Evolutionary conservation across 345 rosid species (phyloP), one percentile per base, ranked within the genome.

Genomic region (Turritis glabra): DNA sequence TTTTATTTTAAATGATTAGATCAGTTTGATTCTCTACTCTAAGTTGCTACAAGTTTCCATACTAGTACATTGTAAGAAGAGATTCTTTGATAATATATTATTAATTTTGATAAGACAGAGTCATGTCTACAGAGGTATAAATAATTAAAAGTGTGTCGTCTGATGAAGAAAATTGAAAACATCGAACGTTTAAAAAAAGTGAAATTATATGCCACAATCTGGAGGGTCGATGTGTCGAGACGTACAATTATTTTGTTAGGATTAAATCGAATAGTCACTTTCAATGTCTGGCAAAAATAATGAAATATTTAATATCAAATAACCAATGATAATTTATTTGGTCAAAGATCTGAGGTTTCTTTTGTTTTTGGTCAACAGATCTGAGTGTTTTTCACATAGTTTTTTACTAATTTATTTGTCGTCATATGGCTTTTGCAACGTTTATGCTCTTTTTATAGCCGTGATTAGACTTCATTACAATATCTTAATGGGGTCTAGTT

Each of bases 11-110:
- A 44, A 53, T 69, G 41, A 40, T 63, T 77, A 77, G 67, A 67
- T 72, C 67, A 79, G 65, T 73, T 67, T 74, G 71, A 68, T 79
- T 70, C 67, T 67, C 65, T 58, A 50, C 68, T 75, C 40, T 75
- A 76, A 80, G 77, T 68, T 69, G 84, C 82, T 77, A 54, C 78
- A 77, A 81, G 64, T 66, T 77, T 77, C 64, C 53, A 75, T 76
- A 76, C 75, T 76, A 54, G 71, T 77, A 77, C 80, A 77, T 77
- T 79, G 77, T 69, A 77, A 80, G 78, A 67, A 77, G 71, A 77
- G 80, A 82, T 72, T 71, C 68, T 72, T 77, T 77, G 51, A 53
- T 76, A 62, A 68, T 75, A 67, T 76, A 55, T 47, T 77, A 71
- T 64, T 54, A 77, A 18, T 50, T 75, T 70, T 70, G 29, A 54